These are phyloP conservation scores for Megacollybia marginata DNA, from an alignment of 768 basidiomycete genomes.

Conservation along the genomic window DNA sequence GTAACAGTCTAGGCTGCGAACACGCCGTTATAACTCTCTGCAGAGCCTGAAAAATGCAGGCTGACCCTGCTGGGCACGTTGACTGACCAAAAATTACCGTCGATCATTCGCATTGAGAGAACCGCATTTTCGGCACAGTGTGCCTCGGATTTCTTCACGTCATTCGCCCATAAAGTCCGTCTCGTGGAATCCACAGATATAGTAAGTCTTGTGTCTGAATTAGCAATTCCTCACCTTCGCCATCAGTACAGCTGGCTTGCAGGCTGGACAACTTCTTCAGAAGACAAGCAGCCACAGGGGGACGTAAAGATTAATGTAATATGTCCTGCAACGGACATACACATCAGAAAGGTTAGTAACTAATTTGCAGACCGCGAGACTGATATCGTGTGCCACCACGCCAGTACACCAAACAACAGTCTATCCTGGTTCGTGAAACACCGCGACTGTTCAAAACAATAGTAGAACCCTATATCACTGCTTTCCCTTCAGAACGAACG, in stretches of 20 bases:
- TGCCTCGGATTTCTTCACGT: slow-evolving; percentile 27
- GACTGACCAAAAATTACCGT: slow-evolving; percentile 19
- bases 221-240: slow-evolving; percentile 3
- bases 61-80: slow-evolving; percentile 48
- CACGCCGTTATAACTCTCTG: background rate
- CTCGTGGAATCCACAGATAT: slow-evolving; percentile 62
- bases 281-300: slow-evolving; percentile 28
- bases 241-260: slow-evolving; percentile 75
- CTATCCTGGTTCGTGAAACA: slow-evolving; percentile 75
- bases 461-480: slow-evolving; percentile 72
- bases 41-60: slow-evolving; percentile 16
- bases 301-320: slow-evolving; percentile 84
- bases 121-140: slow-evolving; percentile 49
- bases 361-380: background rate
- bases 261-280: slow-evolving; percentile 49
- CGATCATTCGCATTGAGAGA: slow-evolving; percentile 76
- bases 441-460: slow-evolving; percentile 64
- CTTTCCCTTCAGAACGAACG: slow-evolving; percentile 69
- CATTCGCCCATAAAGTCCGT: slow-evolving; percentile 31
- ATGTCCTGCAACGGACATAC: slow-evolving; percentile 83
- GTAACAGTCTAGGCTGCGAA: background rate
- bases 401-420: slow-evolving; percentile 72
- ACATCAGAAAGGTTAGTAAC: slow-evolving; percentile 67
- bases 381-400: background rate
- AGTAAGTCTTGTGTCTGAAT: slow-evolving; percentile 28